phyloP scores from a whole-genome alignment of 1,139 yeast species.

The Geotrichum klebahnii region DNA sequence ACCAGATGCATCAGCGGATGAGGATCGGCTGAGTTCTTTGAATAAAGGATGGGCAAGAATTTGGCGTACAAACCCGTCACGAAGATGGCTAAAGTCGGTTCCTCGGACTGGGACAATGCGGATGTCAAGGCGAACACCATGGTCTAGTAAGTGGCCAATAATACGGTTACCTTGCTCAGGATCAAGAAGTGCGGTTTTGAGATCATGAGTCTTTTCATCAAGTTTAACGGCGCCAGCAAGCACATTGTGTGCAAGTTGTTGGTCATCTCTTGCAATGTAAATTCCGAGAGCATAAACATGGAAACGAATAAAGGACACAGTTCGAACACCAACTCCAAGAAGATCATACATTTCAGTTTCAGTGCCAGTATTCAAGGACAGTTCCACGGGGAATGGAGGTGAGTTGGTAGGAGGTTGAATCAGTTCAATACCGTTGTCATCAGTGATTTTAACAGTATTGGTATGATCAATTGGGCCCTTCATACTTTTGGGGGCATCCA shows the following conservation, averaged over 20 bases:
- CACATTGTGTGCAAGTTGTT: constrained; percentile 46
- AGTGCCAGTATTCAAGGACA: constrained; percentile 20
- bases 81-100: constrained; percentile 82
- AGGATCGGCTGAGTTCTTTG: constrained; percentile 40
- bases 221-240: constrained; percentile 37
- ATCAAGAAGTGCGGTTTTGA: constrained; percentile 55
- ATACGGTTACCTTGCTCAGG: constrained; percentile 53
- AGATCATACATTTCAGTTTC: constrained; percentile 43
- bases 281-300: constrained; percentile 85
- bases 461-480: neutral
- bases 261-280: constrained; percentile 62
- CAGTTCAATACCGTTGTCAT: constrained; percentile 14
- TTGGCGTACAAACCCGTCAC: constrained; percentile 84
- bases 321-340: constrained; percentile 74
- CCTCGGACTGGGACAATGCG: constrained; percentile 82
- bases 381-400: constrained; percentile 21
- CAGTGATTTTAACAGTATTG: constrained; percentile 6
- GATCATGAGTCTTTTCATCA: constrained; percentile 41
- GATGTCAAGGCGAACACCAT: constrained; percentile 61
- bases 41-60: constrained; percentile 52
- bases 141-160: constrained; percentile 52
- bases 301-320: constrained; percentile 77
- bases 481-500: neutral
- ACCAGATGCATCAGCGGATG: constrained; percentile 23
- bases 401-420: constrained; percentile 22